Base-by-base conservation (phyloP, 192 early-diverging fungal genomes). In the Rhizophagus sp. region DNA sequence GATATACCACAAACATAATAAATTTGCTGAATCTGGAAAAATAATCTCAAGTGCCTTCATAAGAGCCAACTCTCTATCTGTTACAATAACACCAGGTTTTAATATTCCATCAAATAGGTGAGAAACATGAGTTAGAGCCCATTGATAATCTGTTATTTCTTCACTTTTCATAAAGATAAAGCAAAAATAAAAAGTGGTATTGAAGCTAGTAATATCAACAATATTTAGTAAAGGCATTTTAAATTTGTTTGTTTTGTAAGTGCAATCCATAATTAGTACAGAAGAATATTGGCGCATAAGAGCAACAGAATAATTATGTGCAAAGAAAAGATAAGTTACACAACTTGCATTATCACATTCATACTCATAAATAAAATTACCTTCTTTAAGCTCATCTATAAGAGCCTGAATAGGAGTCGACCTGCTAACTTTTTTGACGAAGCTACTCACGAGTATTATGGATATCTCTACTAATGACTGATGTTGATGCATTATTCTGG, bases 1-100 rank as follows among this genome's bases (percentile, higher is more conserved):
- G 13, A 65, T 65, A 65, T 65, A 10, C 63, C 8, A 65, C n/a
- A 71, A 22, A 71, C 5, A 71, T 44, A 71, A 71, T 71, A 71
- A 36, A 36, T 71, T 71, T 71, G 34, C 34, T 44, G n/a, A 71
- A 71, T 71, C 8, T 34, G n/a, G 22, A 71, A 71, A 71, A 9
- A n/a, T 71, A 1, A 71, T 71, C 2, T 71, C 27, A 71, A 71
- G 4, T 25, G 33, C 34, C 4, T 34, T 34, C 34, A 34, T 34
- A 34, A 34, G 8, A 25, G 27, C 10, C 3, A 65, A 30, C 27
- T 65, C 25, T 30, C 34, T 65, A 65, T 65, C 63, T 25, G 27
- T 65, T 65, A 65, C 25, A 27, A 65, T 25, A 65, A 65, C 8
- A 65, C 11, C 24, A 69, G 67, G 36, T 39, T 69, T 33, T 39